phyloP scores from a whole-genome alignment of 1,139 yeast genomes.

The Zygoascus hellenicus region DNA sequence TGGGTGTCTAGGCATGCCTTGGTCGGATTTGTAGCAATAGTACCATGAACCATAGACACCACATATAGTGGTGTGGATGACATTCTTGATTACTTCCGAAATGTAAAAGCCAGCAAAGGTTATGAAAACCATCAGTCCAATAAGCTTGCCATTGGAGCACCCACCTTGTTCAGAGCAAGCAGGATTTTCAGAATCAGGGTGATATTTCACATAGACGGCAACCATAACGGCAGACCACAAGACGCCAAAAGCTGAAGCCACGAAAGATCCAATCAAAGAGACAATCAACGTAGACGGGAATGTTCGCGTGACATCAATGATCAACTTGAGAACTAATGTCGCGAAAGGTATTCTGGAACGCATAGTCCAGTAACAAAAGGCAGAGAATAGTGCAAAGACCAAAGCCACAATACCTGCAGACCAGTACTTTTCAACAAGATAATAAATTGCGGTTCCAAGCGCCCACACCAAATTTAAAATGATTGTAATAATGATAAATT shows the following conservation, averaged over 20 bases:
- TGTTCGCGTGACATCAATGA: slow-evolving; percentile 67
- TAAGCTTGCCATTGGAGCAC: slow-evolving; percentile 60
- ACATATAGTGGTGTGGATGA: slow-evolving; percentile 78
- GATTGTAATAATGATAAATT: slow-evolving; percentile 67
- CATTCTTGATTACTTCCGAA: slow-evolving; percentile 75
- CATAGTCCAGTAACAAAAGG: slow-evolving; percentile 70
- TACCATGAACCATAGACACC: slow-evolving; percentile 94
- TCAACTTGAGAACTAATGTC: slow-evolving; percentile 63
- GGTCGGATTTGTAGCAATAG: slow-evolving; percentile 67
- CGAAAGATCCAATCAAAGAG: slow-evolving; percentile 58
- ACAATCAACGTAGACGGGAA: slow-evolving; percentile 65
- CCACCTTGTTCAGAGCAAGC: slow-evolving; percentile 55
- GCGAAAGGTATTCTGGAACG: slow-evolving; percentile 67
- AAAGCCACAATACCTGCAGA: slow-evolving; percentile 76
- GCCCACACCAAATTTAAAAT: slow-evolving; percentile 63
- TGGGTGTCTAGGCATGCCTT: slow-evolving; percentile 76
- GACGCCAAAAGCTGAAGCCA: slow-evolving; percentile 59
- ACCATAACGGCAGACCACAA: slow-evolving; percentile 64
- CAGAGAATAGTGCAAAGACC: slow-evolving; percentile 45
- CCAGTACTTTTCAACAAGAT: slow-evolving; percentile 53
- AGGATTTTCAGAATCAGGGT: slow-evolving; percentile 42
- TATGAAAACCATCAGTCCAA: slow-evolving; percentile 60
- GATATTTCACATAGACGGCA: slow-evolving; percentile 71
- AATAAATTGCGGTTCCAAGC: slow-evolving; percentile 69
- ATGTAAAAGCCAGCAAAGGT: slow-evolving; percentile 85